These are phyloP conservation scores for Solanum chmielewskii DNA, from an alignment of 257 asterid species.

Conservation along the genomic window DNA sequence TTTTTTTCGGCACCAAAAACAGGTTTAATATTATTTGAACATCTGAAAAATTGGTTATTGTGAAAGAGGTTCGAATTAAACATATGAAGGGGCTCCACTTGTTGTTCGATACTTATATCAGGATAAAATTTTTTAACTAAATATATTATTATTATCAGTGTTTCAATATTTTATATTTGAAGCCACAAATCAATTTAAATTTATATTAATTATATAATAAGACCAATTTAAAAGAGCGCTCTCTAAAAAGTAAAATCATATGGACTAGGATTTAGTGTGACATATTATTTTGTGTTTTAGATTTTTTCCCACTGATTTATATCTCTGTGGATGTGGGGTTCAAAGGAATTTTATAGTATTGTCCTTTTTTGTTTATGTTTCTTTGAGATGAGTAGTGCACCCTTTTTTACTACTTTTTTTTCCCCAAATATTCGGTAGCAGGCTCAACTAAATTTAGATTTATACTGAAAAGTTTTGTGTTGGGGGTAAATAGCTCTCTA, in stretches of 20 bases:
- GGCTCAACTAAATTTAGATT: too few relatives aligned
- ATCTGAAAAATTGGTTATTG: neutral
- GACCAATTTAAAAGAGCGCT: neutral
- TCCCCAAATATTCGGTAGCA: fast-evolving
- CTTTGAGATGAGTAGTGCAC: neutral
- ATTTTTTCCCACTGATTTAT: neutral
- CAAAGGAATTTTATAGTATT: neutral
- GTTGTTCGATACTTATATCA: neutral
- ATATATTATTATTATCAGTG: neutral
- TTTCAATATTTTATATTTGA: neutral
- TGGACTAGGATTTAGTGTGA: neutral
- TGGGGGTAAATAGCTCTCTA: too few relatives aligned
- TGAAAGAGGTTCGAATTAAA: neutral
- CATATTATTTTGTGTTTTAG: neutral
- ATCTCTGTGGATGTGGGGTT: neutral
- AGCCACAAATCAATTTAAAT: neutral
- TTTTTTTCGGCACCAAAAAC: neutral
- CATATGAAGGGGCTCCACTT: neutral
- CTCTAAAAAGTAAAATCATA: neutral
- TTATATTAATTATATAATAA: neutral
- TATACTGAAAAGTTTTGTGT: fast-evolving
- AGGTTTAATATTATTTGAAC: neutral
- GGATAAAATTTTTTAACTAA: neutral
- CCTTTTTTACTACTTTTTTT: neutral
- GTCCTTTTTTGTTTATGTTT: neutral